phyloP scores from a whole-genome alignment of 2,329 filamentous ascomycete genomes.

The Apiospora saccharicola region DNA sequence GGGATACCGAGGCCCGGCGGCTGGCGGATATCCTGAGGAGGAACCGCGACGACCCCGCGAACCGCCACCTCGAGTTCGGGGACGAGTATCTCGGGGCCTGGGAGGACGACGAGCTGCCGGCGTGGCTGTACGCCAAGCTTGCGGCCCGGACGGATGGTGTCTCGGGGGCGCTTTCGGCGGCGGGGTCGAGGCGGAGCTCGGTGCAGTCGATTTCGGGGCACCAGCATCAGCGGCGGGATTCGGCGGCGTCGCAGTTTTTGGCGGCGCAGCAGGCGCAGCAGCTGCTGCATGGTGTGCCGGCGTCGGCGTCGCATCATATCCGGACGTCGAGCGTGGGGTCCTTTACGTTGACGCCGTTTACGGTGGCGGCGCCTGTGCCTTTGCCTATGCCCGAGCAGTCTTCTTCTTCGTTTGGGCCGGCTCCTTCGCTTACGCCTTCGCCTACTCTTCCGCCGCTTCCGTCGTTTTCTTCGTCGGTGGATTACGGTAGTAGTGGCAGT shows the following conservation, averaged over 20 bases:
- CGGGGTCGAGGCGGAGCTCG: background rate
- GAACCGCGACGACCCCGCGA: conserved; percentile 34
- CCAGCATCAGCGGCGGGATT: background rate
- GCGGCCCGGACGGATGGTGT: conserved; percentile 2
- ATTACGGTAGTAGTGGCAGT: background rate
- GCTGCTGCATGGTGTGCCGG: too few species aligned
- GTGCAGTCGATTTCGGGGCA: background rate
- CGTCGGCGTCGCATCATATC: background rate
- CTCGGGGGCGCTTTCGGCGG: background rate
- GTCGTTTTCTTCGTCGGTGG: background rate
- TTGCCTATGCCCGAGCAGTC: too few species aligned
- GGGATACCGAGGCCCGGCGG: conserved; percentile 37
- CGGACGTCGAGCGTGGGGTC: conserved; percentile 17
- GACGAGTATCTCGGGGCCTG: conserved; percentile 38
- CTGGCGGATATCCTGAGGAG: conserved; percentile 34
- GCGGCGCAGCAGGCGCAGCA: too few species aligned
- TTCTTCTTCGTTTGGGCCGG: background rate
- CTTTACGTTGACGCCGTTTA: background rate
- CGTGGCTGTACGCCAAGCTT: conserved; percentile 30
- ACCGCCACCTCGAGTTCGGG: conserved; percentile 35
- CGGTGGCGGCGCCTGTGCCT: background rate
- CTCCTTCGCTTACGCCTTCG: background rate
- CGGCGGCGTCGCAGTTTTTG: background rate
- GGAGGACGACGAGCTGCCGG: conserved; percentile 37
- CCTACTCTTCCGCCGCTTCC: background rate